Conservation (phyloP, 108 stramenopile species). For the Conticribra guillardii region DNA sequence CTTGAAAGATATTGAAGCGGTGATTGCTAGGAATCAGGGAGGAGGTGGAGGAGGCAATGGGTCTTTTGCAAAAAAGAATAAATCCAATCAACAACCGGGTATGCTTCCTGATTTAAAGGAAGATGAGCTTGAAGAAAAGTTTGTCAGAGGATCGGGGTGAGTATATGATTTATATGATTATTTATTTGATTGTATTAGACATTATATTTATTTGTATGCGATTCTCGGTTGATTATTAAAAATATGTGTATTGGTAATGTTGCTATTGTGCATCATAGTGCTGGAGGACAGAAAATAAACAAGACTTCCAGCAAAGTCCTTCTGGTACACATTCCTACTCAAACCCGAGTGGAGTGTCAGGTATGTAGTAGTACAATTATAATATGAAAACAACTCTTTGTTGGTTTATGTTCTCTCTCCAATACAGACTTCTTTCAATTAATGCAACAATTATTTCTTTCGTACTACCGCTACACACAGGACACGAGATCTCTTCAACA, state of each 20-base stretch:
- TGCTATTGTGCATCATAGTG: too few relatives aligned
- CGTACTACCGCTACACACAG: neutral
- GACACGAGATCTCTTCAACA: constrained; percentile 88
- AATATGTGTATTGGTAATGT: too few relatives aligned
- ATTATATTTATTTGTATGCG: too few relatives aligned
- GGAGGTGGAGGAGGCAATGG: constrained; percentile 10
- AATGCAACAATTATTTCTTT: neutral
- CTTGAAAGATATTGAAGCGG: constrained; percentile 54
- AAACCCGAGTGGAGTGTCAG: constrained; percentile 81
- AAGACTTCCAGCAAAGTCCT: constrained; percentile 86
- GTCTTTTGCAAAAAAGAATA: too few relatives aligned
- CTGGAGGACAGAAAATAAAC: constrained; percentile 90
- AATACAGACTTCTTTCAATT: neutral
- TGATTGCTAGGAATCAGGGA: constrained; percentile 26
- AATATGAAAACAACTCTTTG: neutral
- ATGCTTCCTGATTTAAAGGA: constrained; percentile 42
- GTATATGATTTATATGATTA: neutral
- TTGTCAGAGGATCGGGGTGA: constrained; percentile 81
- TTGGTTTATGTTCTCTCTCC: too few relatives aligned
- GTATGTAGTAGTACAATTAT: neutral
- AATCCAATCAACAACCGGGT: neutral
- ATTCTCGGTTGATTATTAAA: too few relatives aligned
- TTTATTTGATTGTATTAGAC: neutral
- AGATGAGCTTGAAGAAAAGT: constrained; percentile 68
- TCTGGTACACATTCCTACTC: constrained; percentile 78